phyloP scores from a whole-genome alignment of 768 basidiomycete genomes.

The Trametes cinnabarina region DNA sequence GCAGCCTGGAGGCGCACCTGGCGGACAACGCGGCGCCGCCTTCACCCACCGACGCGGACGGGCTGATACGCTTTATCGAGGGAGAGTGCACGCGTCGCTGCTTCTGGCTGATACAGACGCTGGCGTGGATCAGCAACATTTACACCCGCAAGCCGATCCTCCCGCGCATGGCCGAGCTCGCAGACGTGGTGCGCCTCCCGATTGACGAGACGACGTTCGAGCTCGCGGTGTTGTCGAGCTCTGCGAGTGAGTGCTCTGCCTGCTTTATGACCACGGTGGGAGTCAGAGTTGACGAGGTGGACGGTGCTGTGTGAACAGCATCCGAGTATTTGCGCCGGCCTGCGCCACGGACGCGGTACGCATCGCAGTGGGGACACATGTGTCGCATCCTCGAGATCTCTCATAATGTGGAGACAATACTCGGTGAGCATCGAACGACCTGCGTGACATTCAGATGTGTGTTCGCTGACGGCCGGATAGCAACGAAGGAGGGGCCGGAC shows the following conservation, averaged over 20 bases:
- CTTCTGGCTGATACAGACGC: constrained; percentile 74
- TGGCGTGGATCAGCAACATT: constrained; percentile 49
- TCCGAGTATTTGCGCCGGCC: constrained; percentile 69
- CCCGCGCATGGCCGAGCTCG: constrained; percentile 31
- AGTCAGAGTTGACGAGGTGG: neutral
- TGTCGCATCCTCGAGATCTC: constrained; percentile 68
- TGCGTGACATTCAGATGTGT: neutral
- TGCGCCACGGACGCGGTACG: constrained; percentile 56
- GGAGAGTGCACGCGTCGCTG: constrained; percentile 78
- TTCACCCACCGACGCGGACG: constrained; percentile 50
- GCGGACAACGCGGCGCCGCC: constrained; percentile 51
- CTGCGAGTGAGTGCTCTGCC: constrained; percentile 18
- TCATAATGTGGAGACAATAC: constrained; percentile 53
- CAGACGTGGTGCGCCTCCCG: constrained; percentile 61
- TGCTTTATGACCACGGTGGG: neutral
- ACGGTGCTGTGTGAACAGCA: neutral
- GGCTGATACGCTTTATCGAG: constrained; percentile 56
- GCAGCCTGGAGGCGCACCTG: constrained; percentile 61
- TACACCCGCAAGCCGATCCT: constrained; percentile 37
- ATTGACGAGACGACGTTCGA: constrained; percentile 82
- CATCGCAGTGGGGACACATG: constrained; percentile 75
- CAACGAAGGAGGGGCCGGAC: constrained; percentile 18
- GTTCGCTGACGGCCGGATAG: no score
- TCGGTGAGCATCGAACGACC: constrained; percentile 40
- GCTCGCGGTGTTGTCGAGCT: constrained; percentile 35